A percentile compares a stretch with the other conserved stretches of the same genome.
Conservation (phyloP, 2,329 filamentous ascomycete species). For the Bipolaris gigantea region DNA sequence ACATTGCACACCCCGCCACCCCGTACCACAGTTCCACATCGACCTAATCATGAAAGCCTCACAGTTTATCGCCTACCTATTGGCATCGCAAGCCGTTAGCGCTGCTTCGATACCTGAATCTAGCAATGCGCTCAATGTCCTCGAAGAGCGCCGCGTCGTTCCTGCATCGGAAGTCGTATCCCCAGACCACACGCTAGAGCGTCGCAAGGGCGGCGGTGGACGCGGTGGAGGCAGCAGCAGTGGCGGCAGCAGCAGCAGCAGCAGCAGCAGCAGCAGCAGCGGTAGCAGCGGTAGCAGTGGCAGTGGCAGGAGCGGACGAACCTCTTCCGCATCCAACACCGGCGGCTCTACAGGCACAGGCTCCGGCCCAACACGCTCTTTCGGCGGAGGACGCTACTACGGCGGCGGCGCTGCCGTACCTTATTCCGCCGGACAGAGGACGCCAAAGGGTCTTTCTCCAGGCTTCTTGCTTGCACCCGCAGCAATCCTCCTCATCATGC, state of each 20-base stretch:
- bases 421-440: slow-evolving; percentile 14
- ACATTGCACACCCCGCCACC: slow-evolving; percentile 2
- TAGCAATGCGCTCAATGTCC: slow-evolving; percentile 27
- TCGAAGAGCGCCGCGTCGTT: slow-evolving; percentile 22
- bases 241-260: slow-evolving; percentile 16
- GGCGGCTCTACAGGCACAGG: slow-evolving; percentile 57
- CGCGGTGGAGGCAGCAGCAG: slow-evolving; percentile 33
- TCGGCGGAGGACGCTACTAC: slow-evolving; percentile 67
- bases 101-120: slow-evolving; percentile 35
- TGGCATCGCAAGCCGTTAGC: slow-evolving; percentile 26
- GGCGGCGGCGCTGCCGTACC: slow-evolving; percentile 56
- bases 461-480: slow-evolving; percentile 51
- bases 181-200: slow-evolving; percentile 40
- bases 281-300: slow-evolving; percentile 4
- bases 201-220: slow-evolving; percentile 45
- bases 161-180: slow-evolving; percentile 29
- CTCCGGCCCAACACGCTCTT: slow-evolving; percentile 59
- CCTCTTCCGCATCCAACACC: slow-evolving; percentile 30
- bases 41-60: slow-evolving; percentile 32
- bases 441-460: slow-evolving; percentile 60
- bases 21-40: slow-evolving; percentile 9
- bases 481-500: slow-evolving; percentile 59
- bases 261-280: slow-evolving; percentile 2
- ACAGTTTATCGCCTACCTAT: slow-evolving; percentile 25
- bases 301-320: slow-evolving; percentile 19